Evolutionary conservation across 2,329 filamentous ascomycete genomes (phyloP).

Genomic region (Xylaria sp.): DNA sequence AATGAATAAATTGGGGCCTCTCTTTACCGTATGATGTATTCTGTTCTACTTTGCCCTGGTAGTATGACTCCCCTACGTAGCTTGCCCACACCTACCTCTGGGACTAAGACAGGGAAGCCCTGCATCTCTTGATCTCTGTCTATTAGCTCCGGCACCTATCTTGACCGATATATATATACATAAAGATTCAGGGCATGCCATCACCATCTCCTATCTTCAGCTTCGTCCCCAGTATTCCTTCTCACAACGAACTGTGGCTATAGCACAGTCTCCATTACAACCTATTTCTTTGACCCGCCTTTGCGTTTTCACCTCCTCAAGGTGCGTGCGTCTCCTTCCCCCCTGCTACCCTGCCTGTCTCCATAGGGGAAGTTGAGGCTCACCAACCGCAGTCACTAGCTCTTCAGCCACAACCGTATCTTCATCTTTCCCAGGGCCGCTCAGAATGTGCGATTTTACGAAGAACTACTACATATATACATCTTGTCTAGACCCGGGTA

Average conservation of each 20-base stretch:
- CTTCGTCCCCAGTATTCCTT: constrained; percentile 9
- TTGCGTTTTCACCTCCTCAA: constrained; percentile 3
- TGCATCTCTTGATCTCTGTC: constrained; percentile 33
- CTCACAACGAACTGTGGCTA: constrained; percentile 3
- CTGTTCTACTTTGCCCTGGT: constrained; percentile 13
- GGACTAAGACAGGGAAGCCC: constrained; percentile 34
- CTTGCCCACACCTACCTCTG: constrained; percentile 34
- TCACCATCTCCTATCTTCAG: constrained; percentile 28
- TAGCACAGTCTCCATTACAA: background rate
- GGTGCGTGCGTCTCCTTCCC: constrained; percentile 16
- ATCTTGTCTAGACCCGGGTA: constrained; percentile 69
- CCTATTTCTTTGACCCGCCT: background rate
- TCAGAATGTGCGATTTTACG: constrained; percentile 66
- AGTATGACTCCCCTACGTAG: constrained; percentile 30
- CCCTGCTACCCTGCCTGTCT: background rate
- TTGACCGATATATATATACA: constrained; percentile 4
- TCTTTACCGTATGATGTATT: constrained; percentile 30
- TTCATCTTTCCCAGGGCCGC: background rate
- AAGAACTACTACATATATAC: constrained; percentile 82
- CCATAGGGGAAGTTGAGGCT: constrained; percentile 10
- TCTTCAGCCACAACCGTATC: background rate
- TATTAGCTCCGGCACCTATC: constrained; percentile 23
- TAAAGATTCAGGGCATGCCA: constrained; percentile 34
- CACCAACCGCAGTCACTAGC: constrained; percentile 7
- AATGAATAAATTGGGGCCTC: constrained; percentile 34